Conservation (phyloP, 805 yeast genomes). For the Metschnikowia anglica region DNA sequence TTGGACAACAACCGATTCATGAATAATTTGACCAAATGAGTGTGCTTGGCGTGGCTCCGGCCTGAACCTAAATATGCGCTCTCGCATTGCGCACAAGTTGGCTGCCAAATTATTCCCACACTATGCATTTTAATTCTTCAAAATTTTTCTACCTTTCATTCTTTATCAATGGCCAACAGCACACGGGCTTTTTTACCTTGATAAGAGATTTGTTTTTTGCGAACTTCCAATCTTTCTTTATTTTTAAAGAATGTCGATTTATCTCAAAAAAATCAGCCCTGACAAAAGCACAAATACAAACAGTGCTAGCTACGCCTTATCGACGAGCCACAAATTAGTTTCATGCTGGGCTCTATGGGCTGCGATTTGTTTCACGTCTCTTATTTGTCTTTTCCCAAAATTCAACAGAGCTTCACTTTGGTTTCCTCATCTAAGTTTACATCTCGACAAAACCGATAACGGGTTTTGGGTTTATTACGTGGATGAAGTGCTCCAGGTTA, state of each 20-base stretch:
- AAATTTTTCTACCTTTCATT: no score
- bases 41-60: neutral
- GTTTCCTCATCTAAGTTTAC: slow-evolving; percentile 44
- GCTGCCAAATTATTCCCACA: no score
- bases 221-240: no score
- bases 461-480: slow-evolving; percentile 33
- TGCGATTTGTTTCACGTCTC: slow-evolving; percentile 6
- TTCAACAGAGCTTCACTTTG: slow-evolving; percentile 16
- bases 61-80: no score
- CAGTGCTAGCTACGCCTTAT: neutral
- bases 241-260: neutral
- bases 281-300: neutral
- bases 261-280: neutral
- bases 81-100: slow-evolving; percentile 1
- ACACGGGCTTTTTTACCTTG: neutral
- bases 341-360: slow-evolving; percentile 16
- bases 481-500: slow-evolving; percentile 42
- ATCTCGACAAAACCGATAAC: slow-evolving; percentile 35
- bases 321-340: slow-evolving; percentile 7
- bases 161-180: no score
- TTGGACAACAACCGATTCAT: slow-evolving; percentile 17
- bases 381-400: slow-evolving; percentile 14
- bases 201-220: no score
- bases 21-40: slow-evolving; percentile 8
- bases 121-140: no score